These are phyloP conservation scores for Leishmania tropica DNA, from an alignment of 208 protist species.

Conservation along the genomic window DNA sequence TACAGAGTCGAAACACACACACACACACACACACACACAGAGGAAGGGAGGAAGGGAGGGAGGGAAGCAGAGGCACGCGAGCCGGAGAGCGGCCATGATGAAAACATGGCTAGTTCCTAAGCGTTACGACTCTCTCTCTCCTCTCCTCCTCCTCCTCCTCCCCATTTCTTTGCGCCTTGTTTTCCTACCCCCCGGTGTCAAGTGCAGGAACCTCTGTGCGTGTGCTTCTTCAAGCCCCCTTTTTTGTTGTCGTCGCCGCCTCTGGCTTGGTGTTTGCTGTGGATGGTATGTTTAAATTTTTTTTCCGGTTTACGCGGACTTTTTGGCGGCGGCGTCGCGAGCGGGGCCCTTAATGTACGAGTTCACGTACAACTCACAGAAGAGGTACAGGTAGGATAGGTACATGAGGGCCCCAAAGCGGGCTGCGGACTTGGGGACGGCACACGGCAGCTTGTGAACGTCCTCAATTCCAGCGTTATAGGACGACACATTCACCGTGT, in stretches of 20 bases:
- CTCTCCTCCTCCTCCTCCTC: background rate
- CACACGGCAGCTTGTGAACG: slow-evolving; percentile 51
- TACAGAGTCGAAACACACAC: background rate
- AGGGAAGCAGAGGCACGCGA: background rate
- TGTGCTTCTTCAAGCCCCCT: background rate
- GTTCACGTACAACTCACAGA: slow-evolving; percentile 84
- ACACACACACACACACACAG: background rate
- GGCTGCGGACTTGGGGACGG: slow-evolving; percentile 47
- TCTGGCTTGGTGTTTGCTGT: background rate
- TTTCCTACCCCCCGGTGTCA: background rate
- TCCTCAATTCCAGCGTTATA: slow-evolving; percentile 48
- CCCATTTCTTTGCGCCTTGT: background rate
- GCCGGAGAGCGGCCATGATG: background rate
- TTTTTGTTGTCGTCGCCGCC: background rate
- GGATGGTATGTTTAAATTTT: background rate
- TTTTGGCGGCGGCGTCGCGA: slow-evolving; percentile 28
- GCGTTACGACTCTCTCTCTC: background rate
- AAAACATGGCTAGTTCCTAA: background rate
- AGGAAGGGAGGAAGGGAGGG: background rate
- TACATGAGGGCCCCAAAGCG: slow-evolving; percentile 88
- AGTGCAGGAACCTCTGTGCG: background rate
- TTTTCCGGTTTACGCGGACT: slow-evolving; percentile 22
- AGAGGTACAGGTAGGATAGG: slow-evolving; percentile 90
- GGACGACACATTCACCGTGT: slow-evolving; percentile 36
- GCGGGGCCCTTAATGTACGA: slow-evolving; percentile 59